Evolutionary conservation across 352 stramenopile genomes (phyloP), one percentile per base, ranked within the genome.

Genomic region (Thraustochytrium sp.): DNA sequence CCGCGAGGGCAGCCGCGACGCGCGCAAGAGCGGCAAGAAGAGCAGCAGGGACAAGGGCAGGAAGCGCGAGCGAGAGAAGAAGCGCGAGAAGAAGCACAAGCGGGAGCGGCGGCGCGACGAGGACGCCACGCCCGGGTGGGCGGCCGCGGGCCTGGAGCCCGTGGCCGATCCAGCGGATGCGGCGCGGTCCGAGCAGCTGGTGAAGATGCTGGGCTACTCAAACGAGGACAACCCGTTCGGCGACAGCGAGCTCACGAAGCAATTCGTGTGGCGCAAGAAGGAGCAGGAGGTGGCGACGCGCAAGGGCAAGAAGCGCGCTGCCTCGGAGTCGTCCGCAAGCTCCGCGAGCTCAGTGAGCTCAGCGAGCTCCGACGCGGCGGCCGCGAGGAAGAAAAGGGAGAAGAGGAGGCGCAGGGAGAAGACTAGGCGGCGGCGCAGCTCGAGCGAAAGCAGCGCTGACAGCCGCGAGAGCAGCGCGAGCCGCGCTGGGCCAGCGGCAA

Each of bases 211-310:
- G 85, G 95, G 96, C 46, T 99, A 99, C 88, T 97, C 95, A n/a
- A 96, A 98, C 87, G 96, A 99, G 26, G 92, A 96, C 53, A 99
- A 99, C 88, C 97, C 97, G 56, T 99, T 99, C 77, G 94, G 96
- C 29, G 97, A 99, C 89, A 92, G 94, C 26, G 98, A 98, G 85
- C 88, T 99, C 54, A 94, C 94, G 73, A 90, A 98, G 85, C 94
- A 92, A 9, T 99, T 99, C 86, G 93, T 96, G 3, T 99, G 97
- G 96, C 92, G 92, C 74, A 98, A 99, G 85, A 99, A 98, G 86
- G 92, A 96, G 85, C 91, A 95, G 53, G 76, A 87, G 44, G 73
- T 29, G 64, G 62, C 77, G 16, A 23, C n/a, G 76, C 42, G 44
- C 62, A 37, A 86, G 80, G 44, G 49, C 23, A 13, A 21, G 46